Evolutionary conservation across 2,329 filamentous ascomycete species (phyloP).

Genomic region (Fusarium goolgardi): DNA sequence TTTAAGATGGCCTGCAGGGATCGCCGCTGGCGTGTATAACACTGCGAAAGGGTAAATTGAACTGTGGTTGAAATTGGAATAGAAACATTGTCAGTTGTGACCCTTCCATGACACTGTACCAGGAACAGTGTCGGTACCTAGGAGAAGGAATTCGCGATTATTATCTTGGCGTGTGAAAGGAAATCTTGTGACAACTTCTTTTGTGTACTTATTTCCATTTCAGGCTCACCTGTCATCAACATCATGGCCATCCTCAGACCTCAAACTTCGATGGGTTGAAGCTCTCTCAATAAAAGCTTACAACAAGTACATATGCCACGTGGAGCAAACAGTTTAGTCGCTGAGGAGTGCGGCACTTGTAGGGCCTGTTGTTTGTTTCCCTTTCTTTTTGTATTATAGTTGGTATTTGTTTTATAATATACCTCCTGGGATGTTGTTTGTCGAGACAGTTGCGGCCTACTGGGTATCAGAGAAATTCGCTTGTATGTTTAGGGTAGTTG

Average conservation of each 20-base stretch:
- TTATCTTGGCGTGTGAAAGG: neutral
- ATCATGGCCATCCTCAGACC: neutral
- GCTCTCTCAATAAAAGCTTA: neutral
- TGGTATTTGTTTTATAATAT: neutral
- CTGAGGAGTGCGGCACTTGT: neutral
- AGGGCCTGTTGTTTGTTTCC: neutral
- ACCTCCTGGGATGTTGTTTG: neutral
- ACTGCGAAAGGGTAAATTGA: neutral
- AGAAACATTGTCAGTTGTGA: neutral
- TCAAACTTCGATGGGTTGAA: neutral
- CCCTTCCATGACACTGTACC: neutral
- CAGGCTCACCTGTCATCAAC: neutral
- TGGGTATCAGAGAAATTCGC: neutral
- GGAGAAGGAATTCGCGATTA: neutral
- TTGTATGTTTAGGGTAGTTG: neutral
- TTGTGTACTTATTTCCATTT: neutral
- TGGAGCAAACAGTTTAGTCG: neutral
- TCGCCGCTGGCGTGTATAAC: conserved; percentile 21
- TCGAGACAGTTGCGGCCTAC: neutral
- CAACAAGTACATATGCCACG: neutral
- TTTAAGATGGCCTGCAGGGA: conserved; percentile 22
- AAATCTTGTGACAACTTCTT: neutral
- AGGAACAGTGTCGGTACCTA: too few relatives aligned
- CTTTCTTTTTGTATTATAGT: neutral
- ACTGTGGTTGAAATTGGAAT: conserved; percentile 1